Evolutionary conservation across 2,329 filamentous ascomycete genomes (phyloP).

Genomic region (Aspergillus cejpii): DNA sequence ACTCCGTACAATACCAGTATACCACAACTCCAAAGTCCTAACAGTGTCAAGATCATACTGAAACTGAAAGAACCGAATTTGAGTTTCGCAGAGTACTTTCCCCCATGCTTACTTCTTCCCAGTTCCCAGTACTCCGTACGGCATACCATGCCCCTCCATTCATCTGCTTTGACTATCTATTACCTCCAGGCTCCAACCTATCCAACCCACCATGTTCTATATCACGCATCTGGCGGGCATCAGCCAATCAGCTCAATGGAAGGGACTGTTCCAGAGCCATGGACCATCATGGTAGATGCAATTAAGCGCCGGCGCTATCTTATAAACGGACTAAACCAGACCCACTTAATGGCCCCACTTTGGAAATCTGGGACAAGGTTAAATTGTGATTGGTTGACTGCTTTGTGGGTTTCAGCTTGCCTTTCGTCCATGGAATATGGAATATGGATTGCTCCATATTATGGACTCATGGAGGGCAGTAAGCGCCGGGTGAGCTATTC

Average conservation of each 20-base stretch:
- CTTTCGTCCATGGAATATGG: neutral
- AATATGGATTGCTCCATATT: too few relatives aligned
- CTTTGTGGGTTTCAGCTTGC: slow-evolving; percentile 4
- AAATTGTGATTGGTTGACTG: neutral
- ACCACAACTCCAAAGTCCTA: too few relatives aligned
- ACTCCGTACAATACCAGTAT: too few relatives aligned
- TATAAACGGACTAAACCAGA: neutral
- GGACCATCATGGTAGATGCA: slow-evolving; percentile 11
- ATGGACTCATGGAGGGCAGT: neutral
- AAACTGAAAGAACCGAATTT: too few relatives aligned
- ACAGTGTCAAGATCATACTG: too few relatives aligned
- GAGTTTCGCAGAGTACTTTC: too few relatives aligned
- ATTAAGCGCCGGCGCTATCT: slow-evolving; percentile 20
- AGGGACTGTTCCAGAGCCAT: slow-evolving; percentile 8
- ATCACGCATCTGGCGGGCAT: slow-evolving; percentile 1
- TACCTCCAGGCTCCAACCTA: neutral
- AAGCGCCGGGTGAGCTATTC: neutral
- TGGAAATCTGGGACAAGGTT: neutral
- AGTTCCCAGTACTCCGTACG: too few relatives aligned
- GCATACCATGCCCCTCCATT: neutral
- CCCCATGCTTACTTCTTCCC: too few relatives aligned
- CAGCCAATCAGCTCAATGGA: slow-evolving; percentile 7
- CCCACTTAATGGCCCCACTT: slow-evolving; percentile 4
- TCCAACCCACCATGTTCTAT: slow-evolving; percentile 1
- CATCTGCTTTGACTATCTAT: neutral